Evolutionary conservation across 2,329 filamentous ascomycete genomes (phyloP).

Genomic region (Pseudocercospora eumusae): DNA sequence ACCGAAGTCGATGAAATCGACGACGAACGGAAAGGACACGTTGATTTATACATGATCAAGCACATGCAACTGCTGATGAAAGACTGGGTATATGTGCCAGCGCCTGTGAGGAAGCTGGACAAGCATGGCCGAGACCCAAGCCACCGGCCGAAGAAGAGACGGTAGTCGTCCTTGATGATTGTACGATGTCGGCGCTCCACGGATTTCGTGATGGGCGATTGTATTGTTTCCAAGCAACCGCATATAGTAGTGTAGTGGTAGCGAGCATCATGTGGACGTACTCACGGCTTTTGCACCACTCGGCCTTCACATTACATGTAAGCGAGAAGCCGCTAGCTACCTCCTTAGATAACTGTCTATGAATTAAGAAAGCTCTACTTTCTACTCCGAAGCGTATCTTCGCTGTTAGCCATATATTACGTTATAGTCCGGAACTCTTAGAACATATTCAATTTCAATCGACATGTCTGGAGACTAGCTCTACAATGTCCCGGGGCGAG

Average conservation of each 20-base stretch:
- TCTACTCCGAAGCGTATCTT: conserved; percentile 58
- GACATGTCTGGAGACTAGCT: too few relatives aligned
- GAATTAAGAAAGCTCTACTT: conserved; percentile 53
- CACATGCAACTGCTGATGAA: conserved; percentile 37
- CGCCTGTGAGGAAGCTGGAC: conserved; percentile 39
- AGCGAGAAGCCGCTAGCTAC: conserved; percentile 94
- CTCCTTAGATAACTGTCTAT: conserved; percentile 73
- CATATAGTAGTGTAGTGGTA: background rate
- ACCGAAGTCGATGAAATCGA: conserved; percentile 49
- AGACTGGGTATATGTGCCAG: conserved; percentile 40
- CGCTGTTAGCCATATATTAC: conserved; percentile 88
- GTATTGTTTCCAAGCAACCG: background rate
- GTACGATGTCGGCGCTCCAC: background rate
- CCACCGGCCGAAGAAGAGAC: conserved; percentile 41
- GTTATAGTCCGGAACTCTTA: conserved; percentile 94
- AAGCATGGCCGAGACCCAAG: conserved; percentile 41
- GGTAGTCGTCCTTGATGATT: conserved; percentile 22
- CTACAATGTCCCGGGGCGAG: background rate
- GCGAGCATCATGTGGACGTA: conserved; percentile 68
- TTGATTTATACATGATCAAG: conserved; percentile 60
- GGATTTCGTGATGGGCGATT: background rate
- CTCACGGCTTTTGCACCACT: conserved; percentile 69
- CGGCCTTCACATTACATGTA: conserved; percentile 79
- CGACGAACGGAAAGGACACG: conserved; percentile 65
- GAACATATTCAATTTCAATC: too few relatives aligned